phyloP scores from a whole-genome alignment of 192 early-diverging fungal genomes.

The Rhizophagus prolifer region DNA sequence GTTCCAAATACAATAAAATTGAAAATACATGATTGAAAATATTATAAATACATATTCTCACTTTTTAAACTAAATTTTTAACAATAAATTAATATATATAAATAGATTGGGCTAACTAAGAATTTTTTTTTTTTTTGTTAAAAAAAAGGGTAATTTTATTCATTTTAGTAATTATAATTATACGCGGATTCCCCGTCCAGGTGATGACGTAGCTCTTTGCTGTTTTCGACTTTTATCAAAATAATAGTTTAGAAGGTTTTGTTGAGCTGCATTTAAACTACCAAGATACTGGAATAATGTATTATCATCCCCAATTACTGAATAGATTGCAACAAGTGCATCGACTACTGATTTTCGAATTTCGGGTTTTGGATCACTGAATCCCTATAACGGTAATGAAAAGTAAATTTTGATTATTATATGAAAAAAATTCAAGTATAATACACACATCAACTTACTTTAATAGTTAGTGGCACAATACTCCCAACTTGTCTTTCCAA shows the following conservation, averaged over 20 bases:
- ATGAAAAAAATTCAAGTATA: not conserved
- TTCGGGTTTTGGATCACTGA: conserved; percentile 19
- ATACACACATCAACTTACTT: not conserved
- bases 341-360: conserved; percentile 29
- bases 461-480: conserved; percentile 20
- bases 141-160: not conserved
- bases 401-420: not conserved
- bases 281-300: conserved; percentile 24
- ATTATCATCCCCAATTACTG: conserved; percentile 19
- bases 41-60: no score
- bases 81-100: no score
- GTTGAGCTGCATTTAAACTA: conserved; percentile 13
- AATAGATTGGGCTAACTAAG: no score
- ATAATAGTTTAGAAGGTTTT: conserved; percentile 21
- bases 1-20: no score
- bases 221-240: conserved; percentile 21
- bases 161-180: not conserved
- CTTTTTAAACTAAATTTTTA: no score
- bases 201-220: not conserved
- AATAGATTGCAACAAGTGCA: conserved; percentile 25
- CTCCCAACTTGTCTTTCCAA: conserved; percentile 28
- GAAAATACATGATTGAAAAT: no score
- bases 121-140: no score
- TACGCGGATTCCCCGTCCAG: not conserved
- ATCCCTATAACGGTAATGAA: not conserved